Evolutionary conservation across 169 alveolate species (phyloP).

Genomic region (Plasmodium fragile): DNA sequence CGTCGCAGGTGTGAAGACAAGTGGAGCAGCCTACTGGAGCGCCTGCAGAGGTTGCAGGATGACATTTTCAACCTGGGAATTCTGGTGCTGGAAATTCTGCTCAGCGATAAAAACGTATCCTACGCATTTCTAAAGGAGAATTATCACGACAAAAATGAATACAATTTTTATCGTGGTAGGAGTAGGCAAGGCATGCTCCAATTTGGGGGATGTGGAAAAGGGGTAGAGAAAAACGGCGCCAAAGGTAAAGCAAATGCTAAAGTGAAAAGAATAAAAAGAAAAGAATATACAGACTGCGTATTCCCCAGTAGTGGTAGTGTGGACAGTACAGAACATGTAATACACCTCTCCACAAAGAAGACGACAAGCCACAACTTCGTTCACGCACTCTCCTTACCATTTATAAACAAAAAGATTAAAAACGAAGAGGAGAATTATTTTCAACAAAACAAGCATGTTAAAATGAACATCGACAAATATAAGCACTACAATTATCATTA

Average conservation of each 20-base stretch:
- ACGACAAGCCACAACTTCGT: conserved; percentile 28
- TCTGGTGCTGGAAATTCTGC: conserved; percentile 21
- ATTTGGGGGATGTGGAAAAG: conserved; percentile 1
- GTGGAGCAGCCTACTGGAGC: background rate
- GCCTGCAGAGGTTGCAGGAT: conserved; percentile 17
- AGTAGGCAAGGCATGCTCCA: conserved; percentile 9
- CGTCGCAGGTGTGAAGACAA: conserved; percentile 22
- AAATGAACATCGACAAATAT: conserved; percentile 59
- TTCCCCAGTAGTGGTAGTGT: background rate
- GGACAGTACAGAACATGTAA: background rate
- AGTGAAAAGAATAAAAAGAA: background rate
- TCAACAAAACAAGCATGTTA: conserved; percentile 35
- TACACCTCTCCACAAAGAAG: conserved; percentile 6
- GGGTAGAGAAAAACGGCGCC: background rate
- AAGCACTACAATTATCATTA: conserved; percentile 57
- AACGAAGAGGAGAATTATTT: conserved; percentile 51
- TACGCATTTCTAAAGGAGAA: conserved; percentile 28
- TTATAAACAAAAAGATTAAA: conserved; percentile 35
- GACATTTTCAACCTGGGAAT: conserved; percentile 61
- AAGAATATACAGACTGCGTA: background rate
- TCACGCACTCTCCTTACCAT: conserved; percentile 58
- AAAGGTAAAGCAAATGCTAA: background rate
- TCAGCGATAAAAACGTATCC: conserved; percentile 15
- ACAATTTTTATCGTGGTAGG: conserved; percentile 26
- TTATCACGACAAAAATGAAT: background rate